Base-by-base conservation (phyloP, 305 asterid species). In the Fraxinus nigra region DNA sequence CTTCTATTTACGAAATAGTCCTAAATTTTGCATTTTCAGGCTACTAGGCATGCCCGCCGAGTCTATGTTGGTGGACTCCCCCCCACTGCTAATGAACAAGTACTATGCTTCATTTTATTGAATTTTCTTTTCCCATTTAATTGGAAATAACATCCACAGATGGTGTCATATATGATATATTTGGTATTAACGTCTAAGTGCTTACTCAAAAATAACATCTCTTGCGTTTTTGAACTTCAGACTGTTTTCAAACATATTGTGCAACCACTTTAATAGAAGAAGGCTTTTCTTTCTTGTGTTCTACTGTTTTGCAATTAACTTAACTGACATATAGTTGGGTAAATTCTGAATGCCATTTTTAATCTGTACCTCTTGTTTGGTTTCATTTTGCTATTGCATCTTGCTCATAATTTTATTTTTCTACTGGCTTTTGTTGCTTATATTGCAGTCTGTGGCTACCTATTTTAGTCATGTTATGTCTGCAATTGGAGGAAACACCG, bases 1-100 rank as follows among this genome's bases (percentile, higher is more conserved):
- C 35, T 22, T 9, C 74, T 69, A 63, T 77, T 77, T 22, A 65
- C 28, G 63, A 43, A 78, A 69, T 34, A 48, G 46, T 76, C 80
- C 73, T 59, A 35, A 80, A 30, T 65, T 63, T 78, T 86, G 59
- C 82, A 81, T 87, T 84, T 18, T 79, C 92, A 96, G 98, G 99
- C 98, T 76, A 94, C 99, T 0, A 89, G 98, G 83, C 98, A 94
- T 89, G 98, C 99, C 84, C 91, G 99, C 59, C 93, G 98, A 86
- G 97, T 96, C 74, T 96, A 94, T 87, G 99, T 96, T 88, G 99
- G 99, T 63, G 98, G 99, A 78, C 98, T 94, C 73, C 91, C 99
- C 73, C 95, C 98, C 0, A 82, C 96, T 83, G 99, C 98, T 56
- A 96, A 95, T 86, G 99, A 94, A 87, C 98, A 96, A 93, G 99